Evolutionary conservation across 495 filamentous ascomycete genomes (phyloP).

Genomic region (Penicillium samsonianum): DNA sequence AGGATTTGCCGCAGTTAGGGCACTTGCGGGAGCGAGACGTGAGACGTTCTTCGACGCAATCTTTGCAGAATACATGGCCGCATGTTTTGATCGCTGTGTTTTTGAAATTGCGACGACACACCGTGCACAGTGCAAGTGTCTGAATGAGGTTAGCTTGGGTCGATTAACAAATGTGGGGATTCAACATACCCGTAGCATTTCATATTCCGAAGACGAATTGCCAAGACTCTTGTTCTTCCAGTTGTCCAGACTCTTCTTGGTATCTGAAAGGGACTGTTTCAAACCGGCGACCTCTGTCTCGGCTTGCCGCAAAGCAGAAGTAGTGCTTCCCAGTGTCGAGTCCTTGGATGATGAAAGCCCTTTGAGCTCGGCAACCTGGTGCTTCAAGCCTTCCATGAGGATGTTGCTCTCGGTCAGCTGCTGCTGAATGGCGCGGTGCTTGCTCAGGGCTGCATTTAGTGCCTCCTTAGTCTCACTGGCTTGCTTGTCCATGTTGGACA

Average conservation of each 20-base stretch:
- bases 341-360: conserved; percentile 75
- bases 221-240: conserved; percentile 80
- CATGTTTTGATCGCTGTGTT: conserved; percentile 90
- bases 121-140: conserved; percentile 84
- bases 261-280: conserved; percentile 69
- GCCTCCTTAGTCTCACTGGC: conserved; percentile 75
- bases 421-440: conserved; percentile 72
- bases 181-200: conserved; percentile 76
- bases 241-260: conserved; percentile 73
- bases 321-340: conserved; percentile 49
- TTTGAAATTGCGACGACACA: conserved; percentile 89
- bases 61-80: conserved; percentile 93
- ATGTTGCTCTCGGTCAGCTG: conserved; percentile 66
- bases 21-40: conserved; percentile 90
- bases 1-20: conserved; percentile 86
- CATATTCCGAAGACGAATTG: conserved; percentile 78
- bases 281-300: conserved; percentile 75
- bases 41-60: conserved; percentile 84
- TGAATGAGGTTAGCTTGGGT: conserved; percentile 39
- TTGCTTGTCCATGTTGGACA: conserved; percentile 90
- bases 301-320: conserved; percentile 63
- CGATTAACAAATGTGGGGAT: neutral
- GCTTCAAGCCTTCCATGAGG: conserved; percentile 68
- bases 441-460: conserved; percentile 62
- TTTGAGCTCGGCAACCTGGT: conserved; percentile 74